Base-by-base conservation (phyloP, 176 grass and related monocot genomes). In the Carex pumila region DNA sequence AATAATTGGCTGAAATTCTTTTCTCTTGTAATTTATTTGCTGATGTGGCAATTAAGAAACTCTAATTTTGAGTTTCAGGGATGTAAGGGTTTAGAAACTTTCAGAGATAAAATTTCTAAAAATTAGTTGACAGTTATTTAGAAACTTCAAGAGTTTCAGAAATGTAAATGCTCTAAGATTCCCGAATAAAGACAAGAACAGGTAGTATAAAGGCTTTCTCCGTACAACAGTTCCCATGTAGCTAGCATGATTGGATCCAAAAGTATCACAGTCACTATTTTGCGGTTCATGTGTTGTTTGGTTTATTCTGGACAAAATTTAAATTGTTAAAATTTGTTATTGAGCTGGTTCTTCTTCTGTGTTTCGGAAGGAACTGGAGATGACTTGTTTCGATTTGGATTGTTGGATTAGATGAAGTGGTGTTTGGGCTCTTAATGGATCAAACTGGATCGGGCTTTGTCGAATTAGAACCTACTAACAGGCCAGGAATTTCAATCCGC, bases 231-330 rank as follows among this genome's bases (percentile, higher is more conserved):
- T 54, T 76, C 49, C 17, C 45, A 31, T 55, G 70, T 22, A 77
- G 5, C 49, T 22, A 77, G 5, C 49, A 55, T 54, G 12, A 56
- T 15, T 32, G 72, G 12, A 56, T 77, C 72, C 47, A 74, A 53
- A 30, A 49, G 45, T 12, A 74, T 68, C 39, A 68, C 5, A 2
- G 25, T 21, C 21, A 54, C 71, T 22, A 75, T 75, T 52, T 22
- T 29, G 4, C 45, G 53, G 11, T 52, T 57, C 73, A 57, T 78
- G 73, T 78, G 73, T 78, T 57, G 52, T 78, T 78, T 78, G 73
- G 73, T n/a, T 31, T 78, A 12, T 78, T 78, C 25, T 36, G 13
- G 45, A 34, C 73, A 78, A 14, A 78, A 57, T 57, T 78, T 57
- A 52, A 57, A 18, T 18, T 57, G 19, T 25, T 25, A 25, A 25